Base-by-base conservation (phyloP, 116 monocot genomes). In the Cymodocea nodosa region DNA sequence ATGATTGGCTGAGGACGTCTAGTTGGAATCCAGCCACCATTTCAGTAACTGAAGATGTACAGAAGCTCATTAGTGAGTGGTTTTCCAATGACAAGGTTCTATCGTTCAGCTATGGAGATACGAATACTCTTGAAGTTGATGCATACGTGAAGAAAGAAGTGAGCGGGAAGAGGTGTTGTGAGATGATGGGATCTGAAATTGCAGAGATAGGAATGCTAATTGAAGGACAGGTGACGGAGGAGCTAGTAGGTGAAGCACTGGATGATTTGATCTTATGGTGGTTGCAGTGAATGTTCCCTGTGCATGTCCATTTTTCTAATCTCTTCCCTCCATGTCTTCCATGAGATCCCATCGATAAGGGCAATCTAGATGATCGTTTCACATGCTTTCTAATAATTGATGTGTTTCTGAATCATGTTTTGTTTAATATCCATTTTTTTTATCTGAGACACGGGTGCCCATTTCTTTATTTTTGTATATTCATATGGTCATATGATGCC, bases 191-290 rank as follows among this genome's bases (percentile, higher is more conserved):
- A 62, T 71, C 66, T 30, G 84, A 88, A 70, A 51, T 73, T 34
- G 71, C 59, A 39, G 82, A 85, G 19, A 44, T 85, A 20, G 71
- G 76, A 36, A 65, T 40, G 25, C 78, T 79, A 59, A 78, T 93
- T 18, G 75, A 76, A 35, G 60, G 62, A 19, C 25, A 53, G 61
- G 62, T 89, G 60, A 48, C 84, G 60, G 80, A 83, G n/a, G 82
- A 82, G 19, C 61, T 88, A 72, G 62, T 89, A 30, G 73, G 65
- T 36, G 93, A 86, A 62, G 64, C 72, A 11, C 44, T 89, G 40
- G 60, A 62, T 14, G 85, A 59, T 25, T 61, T 62, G 30, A 61
- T 70, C 60, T 56, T 18, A 56, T 34, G 18, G 36, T 56, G 18
- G 18, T 56, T 56, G 56, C 40, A 56, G 18, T 68, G 51, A 64